Base-by-base conservation (phyloP, 176 grass and related monocot species). In the Aegilops sharonensis region DNA sequence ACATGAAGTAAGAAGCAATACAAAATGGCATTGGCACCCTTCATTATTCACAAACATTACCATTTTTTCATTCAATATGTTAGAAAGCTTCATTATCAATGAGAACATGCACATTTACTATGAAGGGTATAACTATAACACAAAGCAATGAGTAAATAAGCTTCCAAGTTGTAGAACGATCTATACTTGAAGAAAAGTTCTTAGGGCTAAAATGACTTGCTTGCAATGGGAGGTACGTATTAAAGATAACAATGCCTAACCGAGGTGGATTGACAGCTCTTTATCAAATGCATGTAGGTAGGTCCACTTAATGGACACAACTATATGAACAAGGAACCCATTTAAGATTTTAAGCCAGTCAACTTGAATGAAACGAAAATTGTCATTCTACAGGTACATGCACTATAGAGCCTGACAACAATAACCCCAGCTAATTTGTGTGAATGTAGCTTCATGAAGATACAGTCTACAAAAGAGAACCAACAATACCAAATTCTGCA, bases 291-390 rank as follows among this genome's bases (percentile, higher is more conserved):
- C 30, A 68, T 79, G 50, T 66, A 56, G 17, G 30, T 56, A 82
- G 59, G 43, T 76, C 60, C 70, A 76, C 43, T 59, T 76, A 27
- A 75, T 66, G n/a, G 43, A 6, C 17, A 81, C 23, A 50, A 50
- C 47, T 37, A 34, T 76, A 40, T 77, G 60, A 67, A 67, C 29
- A 67, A 77, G 17, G 37, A 32, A 48, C 37, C 45, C 8, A 32
- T 77, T 67, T 76, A 75, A 75, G 52, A 65, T 62, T 67, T 85
- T 76, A 75, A 75, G 52, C 48, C 59, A 32, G 27, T 77, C 74
- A 62, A 56, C 42, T 54, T 77, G 21, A 56, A 50, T 56, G 29
- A 25, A 68, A 64, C 2, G 3, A 85, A 85, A 68, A 37, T 78
- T 78, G 29, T 1, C 65, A 62, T 69, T 78, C 21, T 25, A 59